Conservation (phyloP, 306 rosid species). For the Carpinus viminea region DNA sequence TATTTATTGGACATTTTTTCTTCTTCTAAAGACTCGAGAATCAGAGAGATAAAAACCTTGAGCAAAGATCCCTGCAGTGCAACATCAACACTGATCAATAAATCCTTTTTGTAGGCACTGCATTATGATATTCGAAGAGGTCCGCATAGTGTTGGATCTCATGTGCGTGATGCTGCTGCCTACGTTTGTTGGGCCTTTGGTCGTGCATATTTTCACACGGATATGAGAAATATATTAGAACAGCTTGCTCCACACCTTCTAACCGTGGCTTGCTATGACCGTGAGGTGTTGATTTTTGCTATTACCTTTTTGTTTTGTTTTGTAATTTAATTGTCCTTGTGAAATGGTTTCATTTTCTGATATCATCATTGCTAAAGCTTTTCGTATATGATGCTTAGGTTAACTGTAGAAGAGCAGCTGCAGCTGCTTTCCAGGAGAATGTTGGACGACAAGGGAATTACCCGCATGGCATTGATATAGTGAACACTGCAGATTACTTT, state of each 20-base stretch:
- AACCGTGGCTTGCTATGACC: slow-evolving; percentile 93
- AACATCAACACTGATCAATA: slow-evolving; percentile 32
- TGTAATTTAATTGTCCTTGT: slow-evolving; percentile 2
- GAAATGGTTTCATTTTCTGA: slow-evolving; percentile 21
- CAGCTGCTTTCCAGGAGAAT: slow-evolving; percentile 98
- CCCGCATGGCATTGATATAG: slow-evolving; percentile 97
- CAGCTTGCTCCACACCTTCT: slow-evolving; percentile 91
- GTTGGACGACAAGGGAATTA: slow-evolving; percentile 97
- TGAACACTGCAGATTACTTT: slow-evolving; percentile 88
- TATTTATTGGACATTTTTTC: background rate
- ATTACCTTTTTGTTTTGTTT: slow-evolving; percentile 12
- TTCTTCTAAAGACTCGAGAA: slow-evolving; percentile 8
- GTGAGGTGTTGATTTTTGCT: slow-evolving; percentile 64
- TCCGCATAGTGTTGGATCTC: slow-evolving; percentile 97
- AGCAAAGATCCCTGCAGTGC: slow-evolving; percentile 23
- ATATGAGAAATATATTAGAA: slow-evolving; percentile 73
- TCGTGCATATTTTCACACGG: slow-evolving; percentile 84
- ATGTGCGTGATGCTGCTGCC: slow-evolving; percentile 98
- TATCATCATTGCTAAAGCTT: slow-evolving; percentile 11
- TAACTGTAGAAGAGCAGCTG: slow-evolving; percentile 99
- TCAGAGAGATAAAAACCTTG: slow-evolving; percentile 4
- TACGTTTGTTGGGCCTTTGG: slow-evolving; percentile 99
- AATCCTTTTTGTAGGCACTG: slow-evolving; percentile 60
- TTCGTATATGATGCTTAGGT: slow-evolving; percentile 60
- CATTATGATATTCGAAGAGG: slow-evolving; percentile 99